These are phyloP conservation scores for Talaromyces albobiverticillius DNA, from an alignment of 2,329 filamentous ascomycete species.

Conservation along the genomic window DNA sequence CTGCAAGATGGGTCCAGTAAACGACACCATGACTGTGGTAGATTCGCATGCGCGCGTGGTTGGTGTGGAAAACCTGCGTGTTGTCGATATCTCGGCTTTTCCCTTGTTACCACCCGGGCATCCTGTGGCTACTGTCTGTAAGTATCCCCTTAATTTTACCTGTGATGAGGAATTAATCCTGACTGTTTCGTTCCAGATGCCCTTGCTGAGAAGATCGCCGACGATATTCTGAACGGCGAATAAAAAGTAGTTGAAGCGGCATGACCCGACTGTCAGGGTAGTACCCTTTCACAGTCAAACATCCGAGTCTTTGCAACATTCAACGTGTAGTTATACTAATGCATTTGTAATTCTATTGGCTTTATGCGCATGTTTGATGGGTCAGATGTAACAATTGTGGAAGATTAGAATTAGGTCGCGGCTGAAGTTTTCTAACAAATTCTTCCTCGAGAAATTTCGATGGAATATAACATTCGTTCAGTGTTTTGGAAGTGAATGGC, in stretches of 20 bases:
- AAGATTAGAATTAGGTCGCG: no score
- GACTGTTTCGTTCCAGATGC: background rate
- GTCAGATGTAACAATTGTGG: no score
- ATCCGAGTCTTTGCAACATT: no score
- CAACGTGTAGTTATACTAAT: no score
- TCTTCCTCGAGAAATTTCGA: no score
- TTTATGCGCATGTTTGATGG: no score
- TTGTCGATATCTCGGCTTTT: slow-evolving; percentile 34
- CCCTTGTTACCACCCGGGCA: slow-evolving; percentile 40
- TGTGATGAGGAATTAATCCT: background rate
- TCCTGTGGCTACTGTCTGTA: slow-evolving; percentile 34
- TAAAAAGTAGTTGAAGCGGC: background rate
- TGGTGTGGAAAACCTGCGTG: slow-evolving; percentile 30
- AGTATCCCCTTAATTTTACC: background rate
- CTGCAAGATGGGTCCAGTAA: slow-evolving; percentile 34
- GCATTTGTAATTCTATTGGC: no score
- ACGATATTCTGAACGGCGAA: background rate
- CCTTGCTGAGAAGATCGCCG: background rate
- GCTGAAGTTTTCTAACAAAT: no score
- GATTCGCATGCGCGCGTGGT: slow-evolving; percentile 27
- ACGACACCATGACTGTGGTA: slow-evolving; percentile 31
- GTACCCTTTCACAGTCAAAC: no score
- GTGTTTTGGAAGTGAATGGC: no score
- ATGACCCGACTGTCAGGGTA: no score
- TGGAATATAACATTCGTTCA: no score